Percentiles rank a stretch among this genome's conserved stretches.
Conservation (phyloP, 2,329 filamentous ascomycete species). For the Diaporthe aspalathi region DNA sequence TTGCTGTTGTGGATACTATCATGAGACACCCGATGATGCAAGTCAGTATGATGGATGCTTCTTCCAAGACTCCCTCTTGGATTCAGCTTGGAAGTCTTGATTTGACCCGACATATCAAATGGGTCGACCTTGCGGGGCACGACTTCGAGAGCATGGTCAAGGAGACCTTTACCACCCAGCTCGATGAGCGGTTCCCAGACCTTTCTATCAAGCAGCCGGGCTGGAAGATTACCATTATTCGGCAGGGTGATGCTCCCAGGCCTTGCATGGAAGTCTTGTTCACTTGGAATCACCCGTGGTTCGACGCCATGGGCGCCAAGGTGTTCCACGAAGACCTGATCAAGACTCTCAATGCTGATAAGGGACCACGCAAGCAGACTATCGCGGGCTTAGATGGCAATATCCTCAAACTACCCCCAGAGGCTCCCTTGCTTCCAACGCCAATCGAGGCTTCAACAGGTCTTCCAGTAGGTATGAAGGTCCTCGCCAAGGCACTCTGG, state of each 20-base stretch:
- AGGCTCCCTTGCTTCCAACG: slow-evolving; percentile 44
- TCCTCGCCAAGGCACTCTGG: slow-evolving; percentile 31
- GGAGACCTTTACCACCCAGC: slow-evolving; percentile 32
- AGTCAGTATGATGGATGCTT: slow-evolving; percentile 37
- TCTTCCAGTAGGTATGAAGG: slow-evolving; percentile 20
- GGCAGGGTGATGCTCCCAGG: slow-evolving; percentile 34
- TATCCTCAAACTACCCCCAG: slow-evolving; percentile 43
- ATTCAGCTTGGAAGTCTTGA: slow-evolving; percentile 40
- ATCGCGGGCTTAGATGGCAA: slow-evolving; percentile 41
- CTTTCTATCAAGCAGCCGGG: slow-evolving; percentile 35
- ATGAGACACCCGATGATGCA: slow-evolving; percentile 42
- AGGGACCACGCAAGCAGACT: slow-evolving; percentile 39
- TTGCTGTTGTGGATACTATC: slow-evolving; percentile 38
- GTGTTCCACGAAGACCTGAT: slow-evolving; percentile 43
- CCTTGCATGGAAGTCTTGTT: slow-evolving; percentile 38
- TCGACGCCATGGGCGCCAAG: slow-evolving; percentile 34
- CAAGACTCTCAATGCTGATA: slow-evolving; percentile 44
- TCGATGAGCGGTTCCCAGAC: slow-evolving; percentile 40
- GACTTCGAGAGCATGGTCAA: slow-evolving; percentile 33
- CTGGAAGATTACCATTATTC: slow-evolving; percentile 39
- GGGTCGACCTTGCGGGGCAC: slow-evolving; percentile 30
- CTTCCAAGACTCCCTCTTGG: slow-evolving; percentile 40
- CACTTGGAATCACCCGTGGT: slow-evolving; percentile 39
- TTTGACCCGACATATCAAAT: slow-evolving; percentile 39
- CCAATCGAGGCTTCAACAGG: slow-evolving; percentile 42